Evolutionary conservation across 139 green algal genomes (phyloP).

Genomic region (Chlorella vulgaris): DNA sequence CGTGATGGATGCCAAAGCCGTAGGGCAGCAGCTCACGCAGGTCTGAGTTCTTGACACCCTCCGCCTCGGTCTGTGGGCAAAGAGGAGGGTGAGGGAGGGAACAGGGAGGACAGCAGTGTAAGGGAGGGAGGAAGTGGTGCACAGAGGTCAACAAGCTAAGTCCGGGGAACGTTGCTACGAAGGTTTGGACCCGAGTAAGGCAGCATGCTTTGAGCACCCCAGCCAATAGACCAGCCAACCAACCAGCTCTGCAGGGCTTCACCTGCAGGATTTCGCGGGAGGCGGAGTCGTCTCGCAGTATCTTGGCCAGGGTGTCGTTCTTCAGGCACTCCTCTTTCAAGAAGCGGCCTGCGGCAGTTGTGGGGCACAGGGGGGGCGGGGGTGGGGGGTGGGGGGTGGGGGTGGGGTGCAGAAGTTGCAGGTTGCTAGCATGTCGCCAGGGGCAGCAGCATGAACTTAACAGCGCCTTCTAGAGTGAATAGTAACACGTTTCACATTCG

Average conservation of each 20-base stretch:
- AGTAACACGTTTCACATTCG: too few species aligned
- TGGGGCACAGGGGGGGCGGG: neutral
- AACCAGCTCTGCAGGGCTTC: too few species aligned
- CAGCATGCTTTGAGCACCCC: too few species aligned
- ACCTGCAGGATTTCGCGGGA: constrained; percentile 88
- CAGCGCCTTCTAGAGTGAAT: too few species aligned
- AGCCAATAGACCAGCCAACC: too few species aligned
- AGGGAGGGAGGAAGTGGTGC: neutral
- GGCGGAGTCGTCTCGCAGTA: constrained; percentile 83
- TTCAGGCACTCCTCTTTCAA: constrained; percentile 84
- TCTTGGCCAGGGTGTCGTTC: constrained; percentile 77
- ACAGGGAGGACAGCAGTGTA: neutral
- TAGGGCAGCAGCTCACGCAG: constrained; percentile 94
- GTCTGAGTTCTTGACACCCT: constrained; percentile 82
- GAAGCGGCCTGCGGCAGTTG: constrained; percentile 60
- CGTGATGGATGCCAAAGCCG: constrained; percentile 97
- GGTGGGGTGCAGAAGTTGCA: too few species aligned
- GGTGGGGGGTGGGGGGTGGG: neutral
- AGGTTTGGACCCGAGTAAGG: too few species aligned
- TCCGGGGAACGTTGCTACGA: too few species aligned
- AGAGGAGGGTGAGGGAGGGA: neutral
- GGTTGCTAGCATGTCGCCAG: too few species aligned
- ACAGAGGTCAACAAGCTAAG: too few species aligned
- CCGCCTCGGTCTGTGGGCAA: constrained; percentile 75
- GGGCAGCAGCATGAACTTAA: too few species aligned